A percentile compares a stretch with the other conserved stretches of the same genome.
These are phyloP conservation scores for Setomelanomma holmii DNA, from an alignment of 2,329 filamentous ascomycete genomes.

Conservation along the genomic window DNA sequence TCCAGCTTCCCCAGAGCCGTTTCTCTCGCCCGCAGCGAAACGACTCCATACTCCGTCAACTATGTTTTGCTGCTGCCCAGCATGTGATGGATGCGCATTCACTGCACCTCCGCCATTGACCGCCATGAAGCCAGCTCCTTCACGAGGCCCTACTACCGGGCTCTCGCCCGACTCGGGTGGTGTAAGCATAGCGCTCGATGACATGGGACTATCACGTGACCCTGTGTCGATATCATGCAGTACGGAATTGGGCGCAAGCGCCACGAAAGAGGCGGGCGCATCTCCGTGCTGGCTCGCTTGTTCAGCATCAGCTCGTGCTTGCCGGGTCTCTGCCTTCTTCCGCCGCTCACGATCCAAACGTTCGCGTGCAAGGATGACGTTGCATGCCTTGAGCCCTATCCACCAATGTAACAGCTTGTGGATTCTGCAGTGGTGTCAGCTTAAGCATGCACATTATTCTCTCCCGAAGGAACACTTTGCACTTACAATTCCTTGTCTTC, in stretches of 20 bases:
- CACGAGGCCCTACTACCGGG: constrained; percentile 28
- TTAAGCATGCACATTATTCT: background rate
- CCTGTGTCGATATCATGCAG: constrained; percentile 33
- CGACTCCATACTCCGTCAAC: constrained; percentile 35
- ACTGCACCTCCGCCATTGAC: constrained; percentile 16
- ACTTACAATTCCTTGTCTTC: constrained; percentile 41
- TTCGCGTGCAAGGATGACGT: constrained; percentile 45
- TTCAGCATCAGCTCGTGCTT: constrained; percentile 36
- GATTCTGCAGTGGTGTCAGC: constrained; percentile 31
- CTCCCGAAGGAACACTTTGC: background rate
- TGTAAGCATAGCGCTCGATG: constrained; percentile 37
- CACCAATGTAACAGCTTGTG: constrained; percentile 46
- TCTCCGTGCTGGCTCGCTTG: constrained; percentile 25
- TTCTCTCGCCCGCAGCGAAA: constrained; percentile 19
- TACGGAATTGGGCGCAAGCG: constrained; percentile 37
- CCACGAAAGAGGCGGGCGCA: constrained; percentile 37
- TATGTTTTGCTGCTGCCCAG: constrained; percentile 20
- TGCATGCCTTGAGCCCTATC: constrained; percentile 47
- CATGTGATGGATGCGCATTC: constrained; percentile 5
- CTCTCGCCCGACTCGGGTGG: constrained; percentile 40
- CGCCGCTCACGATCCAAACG: constrained; percentile 43
- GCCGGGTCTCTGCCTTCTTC: constrained; percentile 43
- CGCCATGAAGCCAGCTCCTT: constrained; percentile 18
- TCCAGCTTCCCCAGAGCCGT: constrained; percentile 22
- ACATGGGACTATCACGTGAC: constrained; percentile 33